phyloP scores from a whole-genome alignment of 176 grass and related monocot species.

The Aegilops sharonensis region DNA sequence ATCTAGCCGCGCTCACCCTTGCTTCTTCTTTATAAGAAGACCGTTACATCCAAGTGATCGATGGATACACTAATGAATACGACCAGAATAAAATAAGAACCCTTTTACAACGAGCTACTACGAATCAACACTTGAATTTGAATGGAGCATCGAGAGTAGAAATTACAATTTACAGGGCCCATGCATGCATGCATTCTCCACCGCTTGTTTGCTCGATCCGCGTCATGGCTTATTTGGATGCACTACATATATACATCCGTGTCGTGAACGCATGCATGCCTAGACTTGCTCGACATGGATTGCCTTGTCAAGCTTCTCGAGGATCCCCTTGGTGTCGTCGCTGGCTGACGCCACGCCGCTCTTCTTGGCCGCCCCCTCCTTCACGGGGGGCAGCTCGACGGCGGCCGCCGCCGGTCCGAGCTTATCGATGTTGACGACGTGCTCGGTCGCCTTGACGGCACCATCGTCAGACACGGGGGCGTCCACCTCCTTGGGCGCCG shows the following conservation, averaged over 20 bases:
- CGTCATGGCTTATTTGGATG: not conserved
- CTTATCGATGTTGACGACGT: slow-evolving; percentile 38
- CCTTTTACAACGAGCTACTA: not conserved
- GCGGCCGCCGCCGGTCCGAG: not conserved
- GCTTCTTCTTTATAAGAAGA: not conserved
- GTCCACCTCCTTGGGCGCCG: not conserved
- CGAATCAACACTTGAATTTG: not conserved
- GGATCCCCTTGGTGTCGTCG: no score
- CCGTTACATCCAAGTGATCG: not conserved
- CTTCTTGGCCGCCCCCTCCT: not conserved
- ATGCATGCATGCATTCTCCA: not conserved
- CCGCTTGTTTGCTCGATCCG: not conserved
- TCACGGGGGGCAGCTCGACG: not conserved
- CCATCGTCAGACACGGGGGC: not conserved
- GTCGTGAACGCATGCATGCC: not conserved
- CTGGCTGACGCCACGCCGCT: not conserved
- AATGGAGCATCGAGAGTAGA: not conserved
- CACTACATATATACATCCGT: not conserved
- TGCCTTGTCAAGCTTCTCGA: not conserved
- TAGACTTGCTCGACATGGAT: slow-evolving; percentile 18
- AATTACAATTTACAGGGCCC: not conserved
- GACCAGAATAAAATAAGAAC: not conserved
- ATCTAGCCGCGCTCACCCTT: not conserved
- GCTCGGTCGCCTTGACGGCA: slow-evolving; percentile 25
- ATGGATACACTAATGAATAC: not conserved